Percentiles rank a stretch among this genome's conserved stretches.
Evolutionary conservation across 495 filamentous ascomycete species (phyloP).

Genomic region (Penicillium waksmanii): DNA sequence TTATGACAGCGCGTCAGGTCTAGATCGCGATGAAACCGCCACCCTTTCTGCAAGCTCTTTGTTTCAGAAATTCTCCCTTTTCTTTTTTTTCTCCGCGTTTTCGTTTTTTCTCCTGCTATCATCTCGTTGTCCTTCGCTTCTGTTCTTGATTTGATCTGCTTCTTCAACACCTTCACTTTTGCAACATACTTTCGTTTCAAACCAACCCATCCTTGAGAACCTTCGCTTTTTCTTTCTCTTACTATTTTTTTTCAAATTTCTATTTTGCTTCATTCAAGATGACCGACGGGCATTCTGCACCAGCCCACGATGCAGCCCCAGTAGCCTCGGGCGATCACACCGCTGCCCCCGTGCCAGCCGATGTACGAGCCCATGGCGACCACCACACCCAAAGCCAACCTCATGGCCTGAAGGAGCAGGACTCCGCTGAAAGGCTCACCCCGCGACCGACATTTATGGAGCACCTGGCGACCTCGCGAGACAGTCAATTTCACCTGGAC

Average conservation of each 20-base stretch:
- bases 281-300: slow-evolving; percentile 25
- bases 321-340: slow-evolving; percentile 18
- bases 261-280: slow-evolving; percentile 16
- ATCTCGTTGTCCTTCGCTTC: slow-evolving; percentile 8
- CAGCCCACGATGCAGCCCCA: slow-evolving; percentile 22
- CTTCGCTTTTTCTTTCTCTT: slow-evolving; percentile 4
- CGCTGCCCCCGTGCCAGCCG: slow-evolving; percentile 35
- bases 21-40: slow-evolving; percentile 12
- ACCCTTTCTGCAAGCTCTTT: slow-evolving; percentile 1
- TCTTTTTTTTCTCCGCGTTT: slow-evolving; percentile 2
- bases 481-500: slow-evolving; percentile 41
- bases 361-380: slow-evolving; percentile 23
- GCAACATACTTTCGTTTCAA: slow-evolving; percentile 3
- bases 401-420: slow-evolving; percentile 29
- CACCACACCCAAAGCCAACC: slow-evolving; percentile 19
- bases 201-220: not conserved
- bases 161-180: slow-evolving; percentile 6
- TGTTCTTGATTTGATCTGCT: slow-evolving; percentile 1
- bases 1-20: slow-evolving; percentile 11
- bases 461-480: slow-evolving; percentile 40
- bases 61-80: not conserved
- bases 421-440: slow-evolving; percentile 31
- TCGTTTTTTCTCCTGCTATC: slow-evolving; percentile 5
- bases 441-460: slow-evolving; percentile 46
- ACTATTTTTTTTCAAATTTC: slow-evolving; percentile 5